These are phyloP conservation scores for Hypoxylon sp. DNA, from an alignment of 2,329 filamentous ascomycete species.

Conservation along the genomic window DNA sequence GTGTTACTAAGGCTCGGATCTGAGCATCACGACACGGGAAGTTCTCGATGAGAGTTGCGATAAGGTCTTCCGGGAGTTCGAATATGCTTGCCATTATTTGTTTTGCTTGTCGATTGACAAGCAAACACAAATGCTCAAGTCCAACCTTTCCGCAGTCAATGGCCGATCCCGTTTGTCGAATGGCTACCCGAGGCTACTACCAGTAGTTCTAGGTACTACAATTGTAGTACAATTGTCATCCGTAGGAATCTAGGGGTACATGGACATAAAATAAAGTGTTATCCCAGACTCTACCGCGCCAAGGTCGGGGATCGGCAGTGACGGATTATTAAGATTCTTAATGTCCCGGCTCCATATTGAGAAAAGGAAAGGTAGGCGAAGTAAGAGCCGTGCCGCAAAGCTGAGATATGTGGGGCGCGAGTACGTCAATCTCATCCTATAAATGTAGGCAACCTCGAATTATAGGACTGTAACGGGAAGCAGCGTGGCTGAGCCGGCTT, in stretches of 20 bases:
- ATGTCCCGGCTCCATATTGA: conserved; percentile 10
- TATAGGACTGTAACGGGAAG: conserved; percentile 12
- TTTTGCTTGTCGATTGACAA: not conserved
- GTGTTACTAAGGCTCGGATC: conserved; percentile 70
- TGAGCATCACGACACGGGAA: conserved; percentile 73
- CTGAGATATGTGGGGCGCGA: conserved; percentile 17
- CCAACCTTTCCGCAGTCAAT: not conserved
- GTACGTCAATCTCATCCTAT: conserved; percentile 26
- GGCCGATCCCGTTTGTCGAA: not conserved
- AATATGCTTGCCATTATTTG: conserved; percentile 58
- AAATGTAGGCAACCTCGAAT: conserved; percentile 3
- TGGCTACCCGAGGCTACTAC: not conserved
- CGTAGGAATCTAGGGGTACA: not conserved
- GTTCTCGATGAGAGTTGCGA: conserved; percentile 61
- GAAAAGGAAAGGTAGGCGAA: conserved; percentile 17
- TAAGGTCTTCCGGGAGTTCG: conserved; percentile 66
- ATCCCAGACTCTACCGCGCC: not conserved
- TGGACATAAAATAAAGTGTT: not conserved
- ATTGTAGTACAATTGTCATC: too few relatives aligned
- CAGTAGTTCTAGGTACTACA: not conserved
- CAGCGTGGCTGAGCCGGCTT: conserved; percentile 14
- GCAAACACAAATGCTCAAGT: not conserved
- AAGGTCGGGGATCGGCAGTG: conserved; percentile 13
- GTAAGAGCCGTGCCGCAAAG: conserved; percentile 23
- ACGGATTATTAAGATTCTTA: conserved; percentile 15